Conservation (phyloP, 106 monocot genomes). For the Agapanthus africanus region DNA sequence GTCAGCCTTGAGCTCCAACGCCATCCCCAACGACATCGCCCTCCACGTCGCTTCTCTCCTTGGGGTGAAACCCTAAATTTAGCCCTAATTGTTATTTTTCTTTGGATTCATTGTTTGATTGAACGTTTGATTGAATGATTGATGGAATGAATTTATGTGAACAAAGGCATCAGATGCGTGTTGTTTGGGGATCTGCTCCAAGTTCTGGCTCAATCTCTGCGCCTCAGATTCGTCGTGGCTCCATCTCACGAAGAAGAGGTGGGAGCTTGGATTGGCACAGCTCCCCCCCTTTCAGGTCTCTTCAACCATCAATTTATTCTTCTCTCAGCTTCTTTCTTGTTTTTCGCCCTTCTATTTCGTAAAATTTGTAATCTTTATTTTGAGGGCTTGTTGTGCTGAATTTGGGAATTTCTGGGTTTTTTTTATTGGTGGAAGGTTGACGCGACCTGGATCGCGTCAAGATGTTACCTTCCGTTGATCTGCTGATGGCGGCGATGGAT, state of each 20-base stretch:
- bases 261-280: constrained; percentile 13
- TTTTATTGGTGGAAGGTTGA: no score
- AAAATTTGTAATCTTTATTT: no score
- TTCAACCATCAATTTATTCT: no score
- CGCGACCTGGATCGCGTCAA: no score
- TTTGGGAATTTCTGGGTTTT: no score
- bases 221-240: constrained; percentile 53
- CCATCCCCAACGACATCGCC: constrained; percentile 53
- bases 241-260: constrained; percentile 38
- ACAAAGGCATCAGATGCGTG: constrained; percentile 52
- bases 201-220: constrained; percentile 53
- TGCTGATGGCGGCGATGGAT: no score
- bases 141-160: background rate
- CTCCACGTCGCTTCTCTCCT: constrained; percentile 46
- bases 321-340: no score
- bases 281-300: constrained; percentile 1
- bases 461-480: no score
- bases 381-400: no score
- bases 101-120: background rate
- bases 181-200: constrained; percentile 62
- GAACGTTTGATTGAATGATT: background rate
- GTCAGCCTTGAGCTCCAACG: no score
- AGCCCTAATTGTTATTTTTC: no score
- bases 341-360: no score
- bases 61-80: constrained; percentile 17